Percentiles rank a stretch among this genome's conserved stretches.
phyloP scores from a whole-genome alignment of 129 eudicot species.

The Lactuca sativa region DNA sequence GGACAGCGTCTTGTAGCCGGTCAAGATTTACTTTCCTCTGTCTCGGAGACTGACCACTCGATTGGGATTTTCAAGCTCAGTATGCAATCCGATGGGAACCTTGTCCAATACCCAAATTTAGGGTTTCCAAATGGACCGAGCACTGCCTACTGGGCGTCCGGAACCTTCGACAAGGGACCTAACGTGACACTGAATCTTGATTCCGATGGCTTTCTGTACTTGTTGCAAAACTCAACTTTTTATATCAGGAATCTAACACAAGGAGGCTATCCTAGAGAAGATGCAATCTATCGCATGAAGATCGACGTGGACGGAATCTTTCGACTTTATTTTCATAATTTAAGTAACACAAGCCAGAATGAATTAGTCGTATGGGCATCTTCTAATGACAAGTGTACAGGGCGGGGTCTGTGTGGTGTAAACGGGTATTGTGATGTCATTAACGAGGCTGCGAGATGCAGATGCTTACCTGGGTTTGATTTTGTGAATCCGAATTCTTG shows the following conservation, averaged over 20 bases:
- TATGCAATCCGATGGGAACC: slow-evolving; percentile 54
- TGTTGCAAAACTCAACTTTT: slow-evolving; percentile 19
- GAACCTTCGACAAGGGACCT: neutral
- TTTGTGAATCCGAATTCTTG: neutral
- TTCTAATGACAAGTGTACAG: slow-evolving; percentile 22
- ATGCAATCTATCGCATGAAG: slow-evolving; percentile 28
- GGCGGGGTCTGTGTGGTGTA: slow-evolving; percentile 41
- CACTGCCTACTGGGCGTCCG: slow-evolving; percentile 21
- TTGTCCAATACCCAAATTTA: slow-evolving; percentile 38
- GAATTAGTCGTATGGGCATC: slow-evolving; percentile 31
- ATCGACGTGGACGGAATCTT: slow-evolving; percentile 45
- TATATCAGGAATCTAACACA: slow-evolving; percentile 5
- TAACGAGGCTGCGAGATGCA: slow-evolving; percentile 20
- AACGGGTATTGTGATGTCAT: slow-evolving; percentile 32
- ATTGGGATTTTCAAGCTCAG: slow-evolving; percentile 37
- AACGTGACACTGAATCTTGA: slow-evolving; percentile 42
- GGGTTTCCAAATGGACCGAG: neutral
- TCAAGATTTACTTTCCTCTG: slow-evolving; percentile 29
- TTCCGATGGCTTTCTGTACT: slow-evolving; percentile 29
- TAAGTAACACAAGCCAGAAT: neutral
- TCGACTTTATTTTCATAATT: slow-evolving; percentile 28
- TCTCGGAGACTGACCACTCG: slow-evolving; percentile 22
- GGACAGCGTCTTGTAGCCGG: slow-evolving; percentile 28
- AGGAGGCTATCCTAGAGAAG: slow-evolving; percentile 11
- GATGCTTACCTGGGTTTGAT: slow-evolving; percentile 43